These are phyloP conservation scores for Candida labiduridarum DNA, from an alignment of 1,139 yeast genomes.

Conservation along the genomic window DNA sequence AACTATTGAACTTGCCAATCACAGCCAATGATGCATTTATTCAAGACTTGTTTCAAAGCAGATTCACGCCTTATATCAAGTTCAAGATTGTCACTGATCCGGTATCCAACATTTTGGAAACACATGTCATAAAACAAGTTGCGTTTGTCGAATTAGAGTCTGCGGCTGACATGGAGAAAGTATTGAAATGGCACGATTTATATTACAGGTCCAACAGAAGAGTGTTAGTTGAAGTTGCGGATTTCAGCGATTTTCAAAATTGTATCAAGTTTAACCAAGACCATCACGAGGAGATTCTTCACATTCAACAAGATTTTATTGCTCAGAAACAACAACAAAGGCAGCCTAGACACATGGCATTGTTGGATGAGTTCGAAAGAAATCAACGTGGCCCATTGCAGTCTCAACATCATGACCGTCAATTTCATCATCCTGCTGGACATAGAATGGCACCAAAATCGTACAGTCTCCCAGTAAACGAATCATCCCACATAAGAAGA, in stretches of 20 bases:
- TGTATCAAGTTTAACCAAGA: conserved; percentile 46
- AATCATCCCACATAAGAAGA: conserved; percentile 10
- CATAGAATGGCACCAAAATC: neutral
- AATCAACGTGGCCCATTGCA: conserved; percentile 11
- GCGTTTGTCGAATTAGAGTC: conserved; percentile 61
- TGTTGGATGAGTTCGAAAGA: conserved; percentile 16
- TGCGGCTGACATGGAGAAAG: conserved; percentile 48
- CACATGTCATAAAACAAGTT: conserved; percentile 49
- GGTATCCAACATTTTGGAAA: conserved; percentile 40
- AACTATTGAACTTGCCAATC: conserved; percentile 52
- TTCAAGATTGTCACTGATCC: conserved; percentile 49
- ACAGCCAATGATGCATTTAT: conserved; percentile 40
- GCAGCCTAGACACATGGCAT: conserved; percentile 20
- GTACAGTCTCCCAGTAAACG: conserved; percentile 8
- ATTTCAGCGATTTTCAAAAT: conserved; percentile 49
- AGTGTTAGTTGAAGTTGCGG: conserved; percentile 47
- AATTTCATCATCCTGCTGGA: neutral
- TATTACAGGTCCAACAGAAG: conserved; percentile 43
- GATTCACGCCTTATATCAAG: conserved; percentile 43
- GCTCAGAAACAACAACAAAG: conserved; percentile 24
- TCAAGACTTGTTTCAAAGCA: conserved; percentile 45
- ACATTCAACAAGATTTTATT: conserved; percentile 36
- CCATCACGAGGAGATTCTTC: conserved; percentile 31
- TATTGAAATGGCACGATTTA: conserved; percentile 48
- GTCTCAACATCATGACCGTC: conserved; percentile 6